phyloP scores from a whole-genome alignment of 2,329 filamentous ascomycete genomes.

The Cladosporium halotolerans region DNA sequence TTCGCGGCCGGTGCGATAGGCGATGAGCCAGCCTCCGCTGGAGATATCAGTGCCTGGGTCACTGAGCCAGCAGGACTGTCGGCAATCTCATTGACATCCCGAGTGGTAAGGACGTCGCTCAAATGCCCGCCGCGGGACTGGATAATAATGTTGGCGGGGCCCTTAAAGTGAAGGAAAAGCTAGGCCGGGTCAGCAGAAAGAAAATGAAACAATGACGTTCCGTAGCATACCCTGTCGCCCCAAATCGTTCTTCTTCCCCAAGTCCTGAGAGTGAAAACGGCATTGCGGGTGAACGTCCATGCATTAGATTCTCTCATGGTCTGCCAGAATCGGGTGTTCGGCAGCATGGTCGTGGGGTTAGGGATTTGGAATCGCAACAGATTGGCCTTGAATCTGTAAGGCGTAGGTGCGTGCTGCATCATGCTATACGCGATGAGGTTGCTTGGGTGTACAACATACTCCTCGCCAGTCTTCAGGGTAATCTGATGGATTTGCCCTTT shows the following conservation, averaged over 20 bases:
- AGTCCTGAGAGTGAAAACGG: conserved; percentile 65
- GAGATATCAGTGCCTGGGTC: conserved; percentile 44
- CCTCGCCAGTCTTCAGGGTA: conserved; percentile 71
- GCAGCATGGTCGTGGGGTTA: conserved; percentile 55
- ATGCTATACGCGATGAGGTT: conserved; percentile 89
- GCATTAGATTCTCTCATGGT: conserved; percentile 64
- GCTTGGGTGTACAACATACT: conserved; percentile 82
- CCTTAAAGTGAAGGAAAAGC: conserved; percentile 83
- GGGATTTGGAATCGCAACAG: conserved; percentile 73
- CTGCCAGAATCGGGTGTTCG: conserved; percentile 65
- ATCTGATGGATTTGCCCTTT: conserved; percentile 87
- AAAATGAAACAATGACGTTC: not conserved
- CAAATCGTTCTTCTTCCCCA: conserved; percentile 76
- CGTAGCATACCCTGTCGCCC: conserved; percentile 65
- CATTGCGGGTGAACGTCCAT: conserved; percentile 63
- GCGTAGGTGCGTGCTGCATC: conserved; percentile 64
- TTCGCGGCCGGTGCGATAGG: conserved; percentile 14
- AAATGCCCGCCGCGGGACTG: conserved; percentile 79
- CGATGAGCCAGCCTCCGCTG: conserved; percentile 24
- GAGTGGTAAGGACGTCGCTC: conserved; percentile 67
- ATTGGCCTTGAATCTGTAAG: conserved; percentile 81
- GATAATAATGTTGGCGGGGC: conserved; percentile 77
- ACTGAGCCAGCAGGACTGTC: conserved; percentile 69
- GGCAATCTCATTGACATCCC: conserved; percentile 86
- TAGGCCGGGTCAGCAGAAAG: conserved; percentile 22